Evolutionary conservation across 129 eudicot genomes (phyloP).

Genomic region (Daucus carota): DH1_v3.0 NC_030384.2:45217001-45217500

Average conservation of each 20-base stretch:
- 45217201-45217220: constrained; percentile 41
- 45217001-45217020: not conserved
- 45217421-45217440: not conserved
- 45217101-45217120: constrained; percentile 34
- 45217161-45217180: constrained; percentile 20
- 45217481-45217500: constrained; percentile 39
- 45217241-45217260: constrained; percentile 74
- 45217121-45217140: constrained; percentile 12
- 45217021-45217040: constrained; percentile 21
- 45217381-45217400: constrained; percentile 16
- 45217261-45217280: constrained; percentile 13
- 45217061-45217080: constrained; percentile 90
- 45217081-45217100: constrained; percentile 60
- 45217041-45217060: constrained; percentile 89
- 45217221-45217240: constrained; percentile 57
- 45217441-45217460: not conserved
- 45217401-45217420: constrained; percentile 4
- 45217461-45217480: constrained; percentile 41
- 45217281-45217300: constrained; percentile 11
- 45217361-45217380: constrained; percentile 46
- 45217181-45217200: constrained; percentile 10
- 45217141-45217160: constrained; percentile 18
- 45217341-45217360: constrained; percentile 57
- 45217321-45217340: constrained; percentile 31
- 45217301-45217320: constrained; percentile 11